A percentile compares a stretch with the other conserved stretches of the same genome.
phyloP scores from a whole-genome alignment of 305 asterid genomes.

The Solanum chacoense region DNA sequence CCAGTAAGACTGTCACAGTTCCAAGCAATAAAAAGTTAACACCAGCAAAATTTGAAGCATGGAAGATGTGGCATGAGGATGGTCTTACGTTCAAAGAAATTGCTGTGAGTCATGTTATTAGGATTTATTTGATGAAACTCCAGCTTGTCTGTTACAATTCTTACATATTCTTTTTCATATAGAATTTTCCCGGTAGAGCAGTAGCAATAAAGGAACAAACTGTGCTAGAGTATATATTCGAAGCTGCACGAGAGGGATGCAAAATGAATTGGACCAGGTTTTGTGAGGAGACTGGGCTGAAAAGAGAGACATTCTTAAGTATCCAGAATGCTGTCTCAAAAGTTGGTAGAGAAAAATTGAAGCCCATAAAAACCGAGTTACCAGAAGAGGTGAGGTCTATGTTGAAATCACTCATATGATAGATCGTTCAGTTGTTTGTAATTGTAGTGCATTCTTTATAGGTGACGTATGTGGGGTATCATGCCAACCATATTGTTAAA shows the following conservation, averaged over 20 bases:
- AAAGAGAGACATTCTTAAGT: slow-evolving; percentile 30
- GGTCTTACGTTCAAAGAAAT: slow-evolving; percentile 50
- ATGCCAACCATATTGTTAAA: background rate
- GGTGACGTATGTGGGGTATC: background rate
- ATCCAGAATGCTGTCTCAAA: slow-evolving; percentile 42
- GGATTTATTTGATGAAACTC: slow-evolving; percentile 5
- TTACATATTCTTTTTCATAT: background rate
- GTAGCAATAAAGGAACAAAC: slow-evolving; percentile 83
- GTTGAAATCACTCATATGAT: background rate
- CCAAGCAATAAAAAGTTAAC: slow-evolving; percentile 31
- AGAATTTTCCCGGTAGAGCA: slow-evolving; percentile 73
- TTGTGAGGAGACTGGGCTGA: slow-evolving; percentile 54
- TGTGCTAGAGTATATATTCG: slow-evolving; percentile 57
- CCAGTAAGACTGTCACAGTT: slow-evolving; percentile 19
- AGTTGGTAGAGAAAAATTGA: slow-evolving; percentile 77
- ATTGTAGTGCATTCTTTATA: background rate
- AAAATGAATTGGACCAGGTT: slow-evolving; percentile 66
- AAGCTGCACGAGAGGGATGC: slow-evolving; percentile 73
- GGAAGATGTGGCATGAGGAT: slow-evolving; percentile 95
- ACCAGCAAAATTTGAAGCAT: slow-evolving; percentile 78
- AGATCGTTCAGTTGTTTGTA: background rate
- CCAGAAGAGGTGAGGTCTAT: slow-evolving; percentile 67
- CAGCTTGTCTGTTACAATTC: background rate
- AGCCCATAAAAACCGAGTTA: slow-evolving; percentile 77
- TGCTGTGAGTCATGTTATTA: slow-evolving; percentile 47